Evolutionary conservation across 129 eudicot genomes (phyloP).

Genomic region (Apium graveolens): DNA sequence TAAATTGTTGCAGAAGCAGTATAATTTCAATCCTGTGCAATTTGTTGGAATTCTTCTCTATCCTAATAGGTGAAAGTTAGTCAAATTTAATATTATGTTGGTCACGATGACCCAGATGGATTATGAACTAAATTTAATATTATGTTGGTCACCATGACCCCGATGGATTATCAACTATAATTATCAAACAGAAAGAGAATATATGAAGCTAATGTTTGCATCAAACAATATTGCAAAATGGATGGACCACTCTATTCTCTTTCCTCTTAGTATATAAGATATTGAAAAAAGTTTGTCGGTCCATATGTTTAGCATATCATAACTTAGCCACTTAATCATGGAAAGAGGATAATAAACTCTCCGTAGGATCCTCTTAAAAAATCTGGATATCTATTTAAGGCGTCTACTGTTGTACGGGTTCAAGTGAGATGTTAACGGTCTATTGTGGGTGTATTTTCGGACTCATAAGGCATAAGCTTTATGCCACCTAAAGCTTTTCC

Average conservation of each 20-base stretch:
- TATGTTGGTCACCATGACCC: background rate
- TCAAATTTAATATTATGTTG: background rate
- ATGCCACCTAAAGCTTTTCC: background rate
- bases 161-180: background rate
- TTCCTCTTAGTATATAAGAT: background rate
- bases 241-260: background rate
- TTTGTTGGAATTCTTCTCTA: background rate
- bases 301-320: background rate
- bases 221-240: background rate
- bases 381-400: background rate
- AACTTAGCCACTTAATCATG: background rate
- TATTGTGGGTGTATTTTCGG: background rate
- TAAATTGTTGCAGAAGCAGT: background rate
- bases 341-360: background rate
- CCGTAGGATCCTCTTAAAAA: background rate
- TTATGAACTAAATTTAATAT: background rate
- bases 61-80: background rate
- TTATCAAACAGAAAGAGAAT: background rate
- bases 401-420: background rate
- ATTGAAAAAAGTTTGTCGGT: background rate
- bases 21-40: background rate
- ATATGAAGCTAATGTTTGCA: background rate
- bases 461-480: background rate
- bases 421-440: background rate
- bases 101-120: background rate